Base-by-base conservation (phyloP, 495 filamentous ascomycete genomes). In the Podospora appendiculata region DNA sequence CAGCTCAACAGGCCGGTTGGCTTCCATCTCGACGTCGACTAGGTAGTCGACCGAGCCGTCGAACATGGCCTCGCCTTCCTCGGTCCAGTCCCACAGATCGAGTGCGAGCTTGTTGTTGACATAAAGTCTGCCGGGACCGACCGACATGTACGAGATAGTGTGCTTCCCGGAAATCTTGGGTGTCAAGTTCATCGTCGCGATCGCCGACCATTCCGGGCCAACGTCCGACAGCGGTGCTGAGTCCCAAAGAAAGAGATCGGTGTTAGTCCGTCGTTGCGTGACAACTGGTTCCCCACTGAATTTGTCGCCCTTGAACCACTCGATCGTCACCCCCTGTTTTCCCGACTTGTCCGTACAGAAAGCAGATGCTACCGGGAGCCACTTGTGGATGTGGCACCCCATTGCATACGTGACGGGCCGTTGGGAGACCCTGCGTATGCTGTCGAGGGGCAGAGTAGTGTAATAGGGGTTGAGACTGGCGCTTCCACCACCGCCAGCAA, bases 381-480 rank as follows among this genome's bases (percentile, higher is more conserved):
- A 84, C 59, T 85, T 86, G 55, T 80, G 64, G 25, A 78, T 85
- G 60, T 85, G 72, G 57, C 77, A 79, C 35, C 80, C 79, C 50
- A 70, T 65, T 18, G 77, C 75, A 51, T 73, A 83, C 6, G 61
- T 59, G 32, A 83, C 76, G 38, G 77, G 70, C 46, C 71, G 65
- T 32, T 74, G 59, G 7, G 75, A 70, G 0, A 69, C 63, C 36
- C 60, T 62, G 16, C 63, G 70, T 53, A 82, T 81, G 56, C 77
- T 80, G 38, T 80, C 79, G 12, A 81, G 70, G 6, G 79, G 79
- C 8, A 79, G 62, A 0, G 79, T 81, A 16, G 78, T 83, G 65
- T 93, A 92, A 64, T 95, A 92, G 4, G 89, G 83, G 54, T 84
- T 83, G 32, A 94, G 68, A 45, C 81, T 84, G 1, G 89, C 88